Conservation (phyloP, 495 filamentous ascomycete genomes). For the Aspergillus ostianus region DNA sequence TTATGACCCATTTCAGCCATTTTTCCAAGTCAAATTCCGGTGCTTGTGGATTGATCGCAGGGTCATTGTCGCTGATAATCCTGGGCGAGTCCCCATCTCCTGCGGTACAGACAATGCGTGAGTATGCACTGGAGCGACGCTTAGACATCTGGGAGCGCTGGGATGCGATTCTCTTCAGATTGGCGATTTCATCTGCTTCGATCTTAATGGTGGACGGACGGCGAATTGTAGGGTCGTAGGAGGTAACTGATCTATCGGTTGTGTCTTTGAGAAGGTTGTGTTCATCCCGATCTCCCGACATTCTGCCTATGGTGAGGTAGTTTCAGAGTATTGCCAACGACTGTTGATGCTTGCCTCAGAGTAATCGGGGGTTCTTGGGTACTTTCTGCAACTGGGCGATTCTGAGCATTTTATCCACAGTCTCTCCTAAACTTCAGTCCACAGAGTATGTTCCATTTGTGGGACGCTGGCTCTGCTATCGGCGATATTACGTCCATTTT, state of each 20-base stretch:
- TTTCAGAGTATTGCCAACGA: background rate
- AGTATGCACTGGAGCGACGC: constrained; percentile 16
- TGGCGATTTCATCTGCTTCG: constrained; percentile 24
- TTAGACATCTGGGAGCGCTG: constrained; percentile 21
- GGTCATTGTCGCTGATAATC: constrained; percentile 22
- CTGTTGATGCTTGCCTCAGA: too few species aligned
- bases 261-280: background rate
- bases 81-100: constrained; percentile 5
- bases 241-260: background rate
- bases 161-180: constrained; percentile 13
- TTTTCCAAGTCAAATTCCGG: constrained; percentile 25
- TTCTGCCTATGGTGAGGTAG: background rate
- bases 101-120: background rate
- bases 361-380: too few species aligned
- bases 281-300: background rate
- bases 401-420: too few species aligned
- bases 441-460: too few species aligned
- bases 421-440: too few species aligned
- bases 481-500: too few species aligned
- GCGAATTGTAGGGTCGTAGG: background rate
- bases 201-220: constrained; percentile 14
- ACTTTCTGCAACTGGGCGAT: too few species aligned
- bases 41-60: constrained; percentile 24
- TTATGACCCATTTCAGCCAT: constrained; percentile 29
- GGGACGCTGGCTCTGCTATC: too few species aligned